Percentiles rank a stretch among this genome's conserved stretches.
Evolutionary conservation across 169 alveolate genomes (phyloP).

Genomic region (Theileria parva): DNA sequence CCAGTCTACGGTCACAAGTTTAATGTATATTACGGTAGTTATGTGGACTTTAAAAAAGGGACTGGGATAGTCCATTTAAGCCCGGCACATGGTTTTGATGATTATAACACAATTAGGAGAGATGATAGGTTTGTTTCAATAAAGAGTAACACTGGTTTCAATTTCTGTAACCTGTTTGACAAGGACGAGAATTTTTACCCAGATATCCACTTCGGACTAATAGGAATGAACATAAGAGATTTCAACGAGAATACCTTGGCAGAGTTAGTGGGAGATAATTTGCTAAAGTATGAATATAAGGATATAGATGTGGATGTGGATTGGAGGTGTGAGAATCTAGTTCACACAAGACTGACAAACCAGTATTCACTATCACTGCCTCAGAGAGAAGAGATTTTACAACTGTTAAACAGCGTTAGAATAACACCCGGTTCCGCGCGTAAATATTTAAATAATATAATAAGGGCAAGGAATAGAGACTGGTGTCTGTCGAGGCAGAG

Average conservation of each 20-base stretch:
- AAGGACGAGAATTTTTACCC: conserved; percentile 40
- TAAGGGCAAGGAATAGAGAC: conserved; percentile 61
- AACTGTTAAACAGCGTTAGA: conserved; percentile 43
- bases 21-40: conserved; percentile 31
- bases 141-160: conserved; percentile 5
- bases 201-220: conserved; percentile 38
- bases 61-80: conserved; percentile 65
- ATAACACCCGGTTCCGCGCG: conserved; percentile 56
- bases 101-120: conserved; percentile 29
- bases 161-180: conserved; percentile 50
- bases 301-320: conserved; percentile 45
- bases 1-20: conserved; percentile 38
- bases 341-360: conserved; percentile 55
- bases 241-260: conserved; percentile 21
- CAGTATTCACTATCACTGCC: conserved; percentile 48
- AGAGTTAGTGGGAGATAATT: conserved; percentile 20
- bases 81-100: conserved; percentile 61
- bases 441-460: conserved; percentile 57
- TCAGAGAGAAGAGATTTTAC: conserved; percentile 22
- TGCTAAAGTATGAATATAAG: conserved; percentile 21
- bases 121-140: neutral
- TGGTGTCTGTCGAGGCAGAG: conserved; percentile 86
- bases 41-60: conserved; percentile 10
- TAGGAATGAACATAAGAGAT: conserved; percentile 35
- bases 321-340: conserved; percentile 46